Evolutionary conservation across 768 basidiomycete species (phyloP), one percentile per base, ranked within the genome.

Genomic region (Strobilomyces dryophilus): DNA sequence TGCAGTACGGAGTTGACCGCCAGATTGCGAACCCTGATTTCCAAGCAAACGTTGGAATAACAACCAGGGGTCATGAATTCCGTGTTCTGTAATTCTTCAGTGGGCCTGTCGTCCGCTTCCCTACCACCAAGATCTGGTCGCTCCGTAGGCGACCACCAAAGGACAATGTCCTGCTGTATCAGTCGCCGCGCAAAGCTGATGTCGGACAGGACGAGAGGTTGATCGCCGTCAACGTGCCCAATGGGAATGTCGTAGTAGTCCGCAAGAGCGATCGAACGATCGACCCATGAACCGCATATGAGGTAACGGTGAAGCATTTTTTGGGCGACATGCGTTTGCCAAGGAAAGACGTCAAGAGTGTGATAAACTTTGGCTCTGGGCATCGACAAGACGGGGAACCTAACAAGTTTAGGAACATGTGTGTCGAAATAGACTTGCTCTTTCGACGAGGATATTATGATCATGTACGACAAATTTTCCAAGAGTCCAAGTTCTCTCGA

Each of bases 81-180:
- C 0, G 92, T 90, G 53, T 84, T 86, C 12, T 84, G 83, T 24
- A 92, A 73, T 41, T 95, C 93, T 53, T 92, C 89, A 1, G 78
- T 72, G 1, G 84, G 81, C 43, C 86, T 78, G 49, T 79, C 80
- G 68, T 98, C 95, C 44, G 92, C 84, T 66, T 99, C 94, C 46
- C 87, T 80, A 4, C 97, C 97, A 32, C 97, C 97, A 0, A 98
- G 77, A 71, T 99, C 97, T 4, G 97, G 95, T 18, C 81, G 80
- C 29, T 91, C 84, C 4, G 86, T 82, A 2, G 87, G 79, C 9
- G 97, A 95, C 97, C 97, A 99, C 97, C 97, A 99, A 4, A 99
- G 75, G 4, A 98, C 76, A 63, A 91, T 84, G 62, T 98, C 97
- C 57, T 98, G 92, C 44, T 86, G 84, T 29, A 87, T 74, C 49